phyloP scores from a whole-genome alignment of 2,329 filamentous ascomycete species.

The Microascus cirrosus region DNA sequence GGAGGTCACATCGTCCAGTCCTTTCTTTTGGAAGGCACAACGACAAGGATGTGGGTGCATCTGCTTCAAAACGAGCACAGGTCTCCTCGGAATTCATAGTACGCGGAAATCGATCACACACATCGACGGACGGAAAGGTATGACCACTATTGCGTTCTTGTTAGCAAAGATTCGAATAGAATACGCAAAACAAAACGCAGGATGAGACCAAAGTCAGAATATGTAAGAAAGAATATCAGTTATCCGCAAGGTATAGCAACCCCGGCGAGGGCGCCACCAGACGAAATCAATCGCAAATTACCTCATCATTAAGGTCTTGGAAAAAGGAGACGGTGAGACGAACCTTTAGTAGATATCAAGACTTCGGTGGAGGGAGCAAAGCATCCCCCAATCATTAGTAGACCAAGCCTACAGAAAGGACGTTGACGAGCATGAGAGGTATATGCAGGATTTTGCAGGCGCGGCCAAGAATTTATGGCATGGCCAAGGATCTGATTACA shows the following conservation, averaged over 20 bases:
- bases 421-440: neutral
- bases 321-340: slow-evolving; percentile 6
- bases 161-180: slow-evolving; percentile 7
- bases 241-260: slow-evolving; percentile 65
- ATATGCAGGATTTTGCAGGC: neutral
- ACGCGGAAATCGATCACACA: neutral
- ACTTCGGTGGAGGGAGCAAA: too few species aligned
- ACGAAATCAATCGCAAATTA: slow-evolving; percentile 97
- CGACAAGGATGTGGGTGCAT: too few species aligned
- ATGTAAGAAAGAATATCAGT: slow-evolving; percentile 98
- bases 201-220: slow-evolving; percentile 59
- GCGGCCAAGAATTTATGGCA: neutral
- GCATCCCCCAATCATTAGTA: too few species aligned
- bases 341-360: neutral
- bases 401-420: too few species aligned
- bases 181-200: neutral
- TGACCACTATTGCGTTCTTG: neutral
- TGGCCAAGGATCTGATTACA: neutral
- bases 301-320: slow-evolving; percentile 59
- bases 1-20: too few species aligned
- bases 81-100: too few species aligned
- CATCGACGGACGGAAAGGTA: neutral
- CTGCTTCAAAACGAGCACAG: too few species aligned
- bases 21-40: too few species aligned
- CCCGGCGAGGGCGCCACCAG: slow-evolving; percentile 82